Conservation (phyloP, 1,139 yeast genomes). For the Saccharomycopsis crataegensis region DNA sequence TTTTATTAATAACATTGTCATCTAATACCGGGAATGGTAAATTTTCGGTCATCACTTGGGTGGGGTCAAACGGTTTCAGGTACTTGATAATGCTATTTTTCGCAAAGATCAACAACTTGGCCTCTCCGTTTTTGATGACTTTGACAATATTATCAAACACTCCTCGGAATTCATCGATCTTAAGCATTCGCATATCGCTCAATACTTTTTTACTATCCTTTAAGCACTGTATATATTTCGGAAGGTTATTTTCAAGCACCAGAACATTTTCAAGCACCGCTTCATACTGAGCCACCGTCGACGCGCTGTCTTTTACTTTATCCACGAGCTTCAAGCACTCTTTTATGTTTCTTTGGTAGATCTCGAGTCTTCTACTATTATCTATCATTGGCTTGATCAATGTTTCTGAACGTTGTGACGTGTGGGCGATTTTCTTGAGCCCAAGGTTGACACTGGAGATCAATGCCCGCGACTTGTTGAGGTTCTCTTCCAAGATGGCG, state of each 20-base stretch:
- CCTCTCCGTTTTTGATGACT: slow-evolving; percentile 40
- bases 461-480: slow-evolving; percentile 50
- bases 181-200: slow-evolving; percentile 31
- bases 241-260: slow-evolving; percentile 33
- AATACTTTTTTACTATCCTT: slow-evolving; percentile 32
- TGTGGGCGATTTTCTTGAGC: slow-evolving; percentile 45
- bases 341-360: slow-evolving; percentile 52
- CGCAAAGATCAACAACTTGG: slow-evolving; percentile 24
- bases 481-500: slow-evolving; percentile 70
- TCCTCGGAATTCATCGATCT: slow-evolving; percentile 42
- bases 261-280: slow-evolving; percentile 30
- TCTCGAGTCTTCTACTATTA: slow-evolving; percentile 50
- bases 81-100: slow-evolving; percentile 7
- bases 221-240: slow-evolving; percentile 35
- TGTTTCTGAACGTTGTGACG: slow-evolving; percentile 54
- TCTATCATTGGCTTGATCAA: slow-evolving; percentile 66
- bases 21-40: slow-evolving; percentile 13
- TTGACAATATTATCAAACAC: slow-evolving; percentile 40
- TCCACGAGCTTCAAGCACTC: slow-evolving; percentile 52
- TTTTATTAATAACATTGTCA: slow-evolving; percentile 5
- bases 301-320: slow-evolving; percentile 61
- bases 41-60: slow-evolving; percentile 6
- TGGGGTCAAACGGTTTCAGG: slow-evolving; percentile 19
- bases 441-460: slow-evolving; percentile 51
- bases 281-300: slow-evolving; percentile 48